Evolutionary conservation across 169 alveolate species (phyloP).

Genomic region (Cryptosporidium sp.): DNA sequence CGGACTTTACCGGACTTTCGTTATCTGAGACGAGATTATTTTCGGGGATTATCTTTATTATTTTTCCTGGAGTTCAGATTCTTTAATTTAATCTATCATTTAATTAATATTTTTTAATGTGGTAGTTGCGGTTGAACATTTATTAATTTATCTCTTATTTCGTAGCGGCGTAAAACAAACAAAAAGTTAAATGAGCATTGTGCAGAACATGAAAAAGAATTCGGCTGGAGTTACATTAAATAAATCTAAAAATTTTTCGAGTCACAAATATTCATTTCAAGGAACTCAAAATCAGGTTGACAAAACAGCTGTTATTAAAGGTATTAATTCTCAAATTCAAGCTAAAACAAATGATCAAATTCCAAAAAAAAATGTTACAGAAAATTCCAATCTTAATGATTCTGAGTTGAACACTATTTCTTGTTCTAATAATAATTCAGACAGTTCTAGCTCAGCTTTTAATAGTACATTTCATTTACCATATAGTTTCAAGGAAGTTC

Average conservation of each 20-base stretch:
- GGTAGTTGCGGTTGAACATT: conserved; percentile 4
- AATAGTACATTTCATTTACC: conserved; percentile 53
- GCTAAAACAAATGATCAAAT: background rate
- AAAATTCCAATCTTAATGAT: background rate
- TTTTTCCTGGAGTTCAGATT: background rate
- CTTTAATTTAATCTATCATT: background rate
- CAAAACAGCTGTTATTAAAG: background rate
- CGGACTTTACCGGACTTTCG: too few relatives aligned
- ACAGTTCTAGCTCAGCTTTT: background rate
- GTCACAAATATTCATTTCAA: background rate
- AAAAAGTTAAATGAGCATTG: background rate
- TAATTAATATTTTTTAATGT: background rate
- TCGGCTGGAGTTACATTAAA: background rate
- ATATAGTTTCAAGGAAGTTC: conserved; percentile 17
- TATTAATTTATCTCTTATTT: background rate
- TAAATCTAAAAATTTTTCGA: background rate
- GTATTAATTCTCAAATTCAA: background rate
- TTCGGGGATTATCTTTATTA: too few relatives aligned
- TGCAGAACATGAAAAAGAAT: background rate
- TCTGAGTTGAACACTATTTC: background rate
- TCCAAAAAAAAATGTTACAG: background rate
- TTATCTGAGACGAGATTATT: background rate
- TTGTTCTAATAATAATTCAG: background rate
- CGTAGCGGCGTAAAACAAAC: background rate
- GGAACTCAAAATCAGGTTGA: conserved; percentile 11